phyloP scores from a whole-genome alignment of 2,329 filamentous ascomycete genomes.

The Zymoseptoria crescenta region DNA sequence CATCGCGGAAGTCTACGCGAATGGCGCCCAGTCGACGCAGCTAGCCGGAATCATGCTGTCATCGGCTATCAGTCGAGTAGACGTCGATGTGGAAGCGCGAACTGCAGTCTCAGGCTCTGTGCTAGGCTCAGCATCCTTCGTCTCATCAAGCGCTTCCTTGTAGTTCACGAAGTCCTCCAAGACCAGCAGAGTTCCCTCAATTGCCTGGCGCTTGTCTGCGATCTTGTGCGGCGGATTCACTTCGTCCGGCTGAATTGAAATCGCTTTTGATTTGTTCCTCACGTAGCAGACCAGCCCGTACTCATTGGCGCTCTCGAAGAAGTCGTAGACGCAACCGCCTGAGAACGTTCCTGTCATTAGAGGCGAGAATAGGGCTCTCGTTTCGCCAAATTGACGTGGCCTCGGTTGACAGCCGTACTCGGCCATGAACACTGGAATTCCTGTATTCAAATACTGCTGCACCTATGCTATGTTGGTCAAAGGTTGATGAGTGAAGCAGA shows the following conservation, averaged over 20 bases:
- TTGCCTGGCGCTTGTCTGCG: conserved; percentile 7
- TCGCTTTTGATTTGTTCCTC: background rate
- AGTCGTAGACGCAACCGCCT: conserved; percentile 13
- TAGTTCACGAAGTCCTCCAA: conserved; percentile 15
- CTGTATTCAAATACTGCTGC: conserved; percentile 1
- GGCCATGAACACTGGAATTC: conserved; percentile 5
- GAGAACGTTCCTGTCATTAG: conserved; percentile 10
- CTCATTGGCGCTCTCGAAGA: conserved; percentile 1
- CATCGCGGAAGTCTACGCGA: background rate
- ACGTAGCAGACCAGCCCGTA: conserved; percentile 6
- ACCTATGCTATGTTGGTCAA: background rate
- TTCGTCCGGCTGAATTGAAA: no score
- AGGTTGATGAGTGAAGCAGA: background rate
- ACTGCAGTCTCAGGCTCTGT: background rate
- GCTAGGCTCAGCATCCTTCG: background rate
- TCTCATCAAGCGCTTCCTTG: conserved; percentile 6
- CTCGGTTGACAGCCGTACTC: conserved; percentile 7
- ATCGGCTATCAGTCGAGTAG: no score
- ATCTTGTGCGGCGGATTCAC: background rate
- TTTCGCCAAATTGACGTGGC: conserved; percentile 7
- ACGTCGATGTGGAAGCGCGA: background rate
- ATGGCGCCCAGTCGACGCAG: conserved; percentile 2
- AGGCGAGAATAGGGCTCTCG: conserved; percentile 4
- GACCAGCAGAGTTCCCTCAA: conserved; percentile 6
- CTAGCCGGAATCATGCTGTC: background rate